A percentile compares a stretch with the other conserved stretches of the same genome.
phyloP scores from a whole-genome alignment of 352 stramenopile species.

The Globisporangium lucens region DNA sequence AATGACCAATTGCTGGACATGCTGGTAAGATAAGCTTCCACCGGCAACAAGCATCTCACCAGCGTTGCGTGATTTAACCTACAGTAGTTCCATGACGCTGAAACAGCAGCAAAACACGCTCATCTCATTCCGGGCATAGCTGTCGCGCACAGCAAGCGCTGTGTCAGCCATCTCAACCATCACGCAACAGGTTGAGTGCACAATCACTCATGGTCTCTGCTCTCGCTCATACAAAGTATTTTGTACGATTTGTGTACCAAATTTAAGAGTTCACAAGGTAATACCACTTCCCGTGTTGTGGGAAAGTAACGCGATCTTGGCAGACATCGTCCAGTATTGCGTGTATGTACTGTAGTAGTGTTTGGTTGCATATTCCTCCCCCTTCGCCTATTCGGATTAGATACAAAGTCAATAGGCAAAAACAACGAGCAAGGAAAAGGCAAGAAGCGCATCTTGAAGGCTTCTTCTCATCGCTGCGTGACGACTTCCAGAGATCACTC shows the following conservation, averaged over 20 bases:
- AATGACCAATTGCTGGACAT: background rate
- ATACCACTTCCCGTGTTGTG: background rate
- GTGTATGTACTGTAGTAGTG: background rate
- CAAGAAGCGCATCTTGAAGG: conserved; percentile 2
- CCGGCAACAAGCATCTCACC: no score
- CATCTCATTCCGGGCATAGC: background rate
- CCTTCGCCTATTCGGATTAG: background rate
- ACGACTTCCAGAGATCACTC: conserved; percentile 1
- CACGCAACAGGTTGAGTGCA: no score
- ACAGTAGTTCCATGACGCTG: background rate
- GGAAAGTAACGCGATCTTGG: background rate
- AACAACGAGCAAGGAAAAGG: background rate
- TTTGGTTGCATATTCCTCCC: background rate
- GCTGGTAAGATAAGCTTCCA: no score
- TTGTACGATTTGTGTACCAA: background rate
- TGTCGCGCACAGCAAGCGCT: background rate
- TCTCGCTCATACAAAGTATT: background rate
- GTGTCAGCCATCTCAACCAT: no score
- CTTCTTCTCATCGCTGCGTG: background rate
- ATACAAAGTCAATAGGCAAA: background rate
- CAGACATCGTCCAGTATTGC: background rate
- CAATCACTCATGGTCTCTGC: background rate
- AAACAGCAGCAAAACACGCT: background rate
- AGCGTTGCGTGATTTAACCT: no score
- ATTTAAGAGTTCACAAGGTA: background rate